Evolutionary conservation across 1,284 basidiomycete genomes (phyloP).

Genomic region (Austropuccinia psidii): DNA sequence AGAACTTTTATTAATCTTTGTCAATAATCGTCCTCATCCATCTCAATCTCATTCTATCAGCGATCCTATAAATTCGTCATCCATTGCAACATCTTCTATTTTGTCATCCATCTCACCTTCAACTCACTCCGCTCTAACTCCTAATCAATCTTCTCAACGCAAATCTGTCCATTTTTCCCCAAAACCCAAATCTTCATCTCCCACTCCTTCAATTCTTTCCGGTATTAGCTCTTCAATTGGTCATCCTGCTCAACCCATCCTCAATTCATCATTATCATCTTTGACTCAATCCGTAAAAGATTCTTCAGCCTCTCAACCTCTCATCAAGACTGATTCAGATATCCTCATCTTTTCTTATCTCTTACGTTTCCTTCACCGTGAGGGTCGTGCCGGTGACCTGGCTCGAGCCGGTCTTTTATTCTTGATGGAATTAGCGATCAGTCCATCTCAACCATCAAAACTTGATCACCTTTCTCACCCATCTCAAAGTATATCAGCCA

Average conservation of each 20-base stretch:
- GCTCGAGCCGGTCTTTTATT: slow-evolving; percentile 84
- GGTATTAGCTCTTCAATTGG: too few relatives aligned
- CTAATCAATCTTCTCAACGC: slow-evolving; percentile 52
- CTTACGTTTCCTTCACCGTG: slow-evolving; percentile 86
- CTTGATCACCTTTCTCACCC: neutral
- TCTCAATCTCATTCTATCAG: neutral
- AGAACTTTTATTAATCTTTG: slow-evolving; percentile 88
- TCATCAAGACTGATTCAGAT: slow-evolving; percentile 71
- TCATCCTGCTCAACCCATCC: slow-evolving; percentile 54
- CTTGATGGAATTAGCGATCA: slow-evolving; percentile 89
- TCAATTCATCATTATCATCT: slow-evolving; percentile 47
- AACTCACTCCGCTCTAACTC: slow-evolving; percentile 58
- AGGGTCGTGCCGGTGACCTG: slow-evolving; percentile 86
- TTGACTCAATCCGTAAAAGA: slow-evolving; percentile 2
- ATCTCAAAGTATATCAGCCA: neutral
- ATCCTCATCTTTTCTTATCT: slow-evolving; percentile 92
- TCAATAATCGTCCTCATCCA: slow-evolving; percentile 64
- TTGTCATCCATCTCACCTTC: slow-evolving; percentile 60
- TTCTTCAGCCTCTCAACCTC: too few relatives aligned
- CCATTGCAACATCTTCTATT: slow-evolving; percentile 56
- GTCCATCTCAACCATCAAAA: slow-evolving; percentile 44
- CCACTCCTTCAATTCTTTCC: slow-evolving; percentile 58
- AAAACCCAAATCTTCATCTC: slow-evolving; percentile 17
- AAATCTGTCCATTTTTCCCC: slow-evolving; percentile 37
- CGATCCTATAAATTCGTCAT: slow-evolving; percentile 40